These are phyloP conservation scores for Hyphochytrium catenoides DNA, from an alignment of 352 stramenopile species.

Conservation along the genomic window DNA sequence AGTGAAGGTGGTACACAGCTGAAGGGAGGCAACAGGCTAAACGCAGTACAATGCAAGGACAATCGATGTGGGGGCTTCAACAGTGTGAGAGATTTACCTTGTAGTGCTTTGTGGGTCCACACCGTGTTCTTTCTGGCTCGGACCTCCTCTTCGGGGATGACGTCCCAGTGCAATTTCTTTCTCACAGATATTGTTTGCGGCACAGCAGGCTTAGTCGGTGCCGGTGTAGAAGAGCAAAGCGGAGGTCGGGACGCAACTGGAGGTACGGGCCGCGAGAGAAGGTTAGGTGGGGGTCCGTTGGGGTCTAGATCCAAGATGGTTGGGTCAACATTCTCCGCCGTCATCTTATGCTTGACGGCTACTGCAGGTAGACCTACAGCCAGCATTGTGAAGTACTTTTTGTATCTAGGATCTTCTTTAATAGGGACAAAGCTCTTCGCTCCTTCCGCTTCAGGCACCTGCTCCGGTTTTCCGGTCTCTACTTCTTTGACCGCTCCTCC, in stretches of 20 bases:
- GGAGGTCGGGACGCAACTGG: constrained; percentile 10
- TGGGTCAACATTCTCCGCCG: constrained; percentile 32
- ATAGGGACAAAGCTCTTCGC: constrained; percentile 10
- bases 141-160: constrained; percentile 16
- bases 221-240: no score
- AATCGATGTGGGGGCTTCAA: no score
- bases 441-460: constrained; percentile 9
- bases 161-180: constrained; percentile 50
- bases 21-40: no score
- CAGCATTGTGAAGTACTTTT: constrained; percentile 60
- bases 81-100: no score
- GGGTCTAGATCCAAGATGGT: constrained; percentile 29
- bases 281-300: no score
- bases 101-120: constrained; percentile 5
- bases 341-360: constrained; percentile 62
- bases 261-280: no score
- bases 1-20: no score
- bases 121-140: constrained; percentile 15
- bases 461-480: constrained; percentile 9
- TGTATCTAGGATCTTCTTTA: constrained; percentile 35
- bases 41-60: no score
- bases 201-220: no score
- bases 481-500: no score
- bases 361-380: constrained; percentile 34
- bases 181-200: constrained; percentile 28